phyloP scores from a whole-genome alignment of 129 eudicot species.

The Silybum marianum region DNA sequence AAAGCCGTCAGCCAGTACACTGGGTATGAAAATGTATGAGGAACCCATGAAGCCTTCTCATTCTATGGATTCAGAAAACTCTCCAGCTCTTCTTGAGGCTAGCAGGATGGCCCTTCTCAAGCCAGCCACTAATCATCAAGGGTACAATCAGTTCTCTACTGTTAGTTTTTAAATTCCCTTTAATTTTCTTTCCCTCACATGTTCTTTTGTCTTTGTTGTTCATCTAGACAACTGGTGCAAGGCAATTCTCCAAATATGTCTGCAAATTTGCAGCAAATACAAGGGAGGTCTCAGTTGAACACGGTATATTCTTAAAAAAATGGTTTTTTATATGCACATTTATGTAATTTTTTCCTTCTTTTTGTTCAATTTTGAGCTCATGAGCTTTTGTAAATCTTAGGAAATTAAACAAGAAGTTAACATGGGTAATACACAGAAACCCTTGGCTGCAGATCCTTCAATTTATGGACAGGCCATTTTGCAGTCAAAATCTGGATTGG shows the following conservation, averaged over 20 bases:
- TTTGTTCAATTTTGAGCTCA: constrained; percentile 17
- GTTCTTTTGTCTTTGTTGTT: constrained; percentile 33
- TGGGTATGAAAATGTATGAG: constrained; percentile 80
- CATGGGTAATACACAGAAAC: constrained; percentile 73
- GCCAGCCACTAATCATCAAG: constrained; percentile 85
- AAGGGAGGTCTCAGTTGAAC: constrained; percentile 74
- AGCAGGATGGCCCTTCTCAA: constrained; percentile 91
- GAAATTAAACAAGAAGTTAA: constrained; percentile 82
- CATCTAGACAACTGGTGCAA: constrained; percentile 89
- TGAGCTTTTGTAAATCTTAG: constrained; percentile 36
- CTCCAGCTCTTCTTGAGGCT: constrained; percentile 82
- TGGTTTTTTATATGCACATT: not conserved
- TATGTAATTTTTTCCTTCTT: constrained; percentile 8
- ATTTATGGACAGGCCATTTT: constrained; percentile 94
- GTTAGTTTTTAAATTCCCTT: not conserved
- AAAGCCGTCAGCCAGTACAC: constrained; percentile 79
- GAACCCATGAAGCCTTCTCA: constrained; percentile 80
- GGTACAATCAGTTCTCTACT: constrained; percentile 46
- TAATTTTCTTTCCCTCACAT: not conserved
- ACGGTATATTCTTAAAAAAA: constrained; percentile 44
- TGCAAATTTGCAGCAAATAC: constrained; percentile 88
- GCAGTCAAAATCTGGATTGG: constrained; percentile 94
- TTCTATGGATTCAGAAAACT: constrained; percentile 76
- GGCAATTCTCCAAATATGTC: constrained; percentile 78
- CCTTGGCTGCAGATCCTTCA: constrained; percentile 87